phyloP scores from a whole-genome alignment of 495 filamentous ascomycete genomes.

The Penicillium nucicola region DNA sequence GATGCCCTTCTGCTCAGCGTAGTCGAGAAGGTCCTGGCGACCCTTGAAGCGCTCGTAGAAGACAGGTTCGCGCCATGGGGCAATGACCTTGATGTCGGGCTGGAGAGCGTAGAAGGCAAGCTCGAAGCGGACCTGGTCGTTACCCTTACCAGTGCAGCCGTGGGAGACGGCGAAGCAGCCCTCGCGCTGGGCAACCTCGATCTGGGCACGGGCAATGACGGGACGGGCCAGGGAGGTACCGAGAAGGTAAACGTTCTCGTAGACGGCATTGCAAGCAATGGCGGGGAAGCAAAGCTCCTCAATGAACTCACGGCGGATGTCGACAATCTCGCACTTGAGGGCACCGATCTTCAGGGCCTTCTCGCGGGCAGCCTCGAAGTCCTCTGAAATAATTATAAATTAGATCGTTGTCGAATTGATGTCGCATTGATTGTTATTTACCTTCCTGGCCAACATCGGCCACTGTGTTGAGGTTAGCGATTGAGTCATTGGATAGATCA shows the following conservation, averaged over 20 bases:
- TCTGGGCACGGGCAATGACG: conserved; percentile 82
- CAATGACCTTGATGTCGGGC: conserved; percentile 79
- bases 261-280: conserved; percentile 79
- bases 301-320: conserved; percentile 72
- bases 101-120: conserved; percentile 72
- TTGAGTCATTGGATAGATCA: neutral
- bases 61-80: conserved; percentile 80
- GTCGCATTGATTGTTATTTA: conserved; percentile 11
- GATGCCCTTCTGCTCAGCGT: conserved; percentile 72
- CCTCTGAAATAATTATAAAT: conserved; percentile 37
- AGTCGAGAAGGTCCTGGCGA: conserved; percentile 85
- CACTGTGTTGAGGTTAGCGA: conserved; percentile 29
- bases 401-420: neutral
- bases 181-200: conserved; percentile 58
- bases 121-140: conserved; percentile 86
- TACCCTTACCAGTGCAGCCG: conserved; percentile 85
- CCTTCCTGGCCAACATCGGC: conserved; percentile 64
- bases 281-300: conserved; percentile 86
- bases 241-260: conserved; percentile 78
- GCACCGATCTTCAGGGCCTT: conserved; percentile 55
- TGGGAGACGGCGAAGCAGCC: conserved; percentile 61
- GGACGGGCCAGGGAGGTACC: conserved; percentile 83
- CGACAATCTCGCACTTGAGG: conserved; percentile 41
- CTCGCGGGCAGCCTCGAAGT: conserved; percentile 62
- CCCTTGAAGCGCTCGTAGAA: conserved; percentile 83